Base-by-base conservation (phyloP, 2,329 filamentous ascomycete species). In the Aspergillus felis region DNA sequence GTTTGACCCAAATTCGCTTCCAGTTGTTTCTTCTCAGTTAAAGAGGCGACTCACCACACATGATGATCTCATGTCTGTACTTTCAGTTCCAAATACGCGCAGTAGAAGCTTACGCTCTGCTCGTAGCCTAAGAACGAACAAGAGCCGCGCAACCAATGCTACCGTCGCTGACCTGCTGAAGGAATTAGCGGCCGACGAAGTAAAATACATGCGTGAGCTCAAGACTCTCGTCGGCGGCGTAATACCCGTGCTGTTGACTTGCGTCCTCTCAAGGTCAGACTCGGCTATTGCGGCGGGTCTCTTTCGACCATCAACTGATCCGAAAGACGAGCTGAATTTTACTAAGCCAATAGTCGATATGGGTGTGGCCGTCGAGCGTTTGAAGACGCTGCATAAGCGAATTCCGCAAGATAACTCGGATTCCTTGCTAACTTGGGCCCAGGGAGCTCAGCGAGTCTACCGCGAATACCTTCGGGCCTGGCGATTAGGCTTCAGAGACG, bases 191-290 rank as follows among this genome's bases (percentile, higher is more conserved):
- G 84, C 88, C 4, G 94, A 97, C 65, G 94, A 99, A 74, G 79
- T 84, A 48, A 89, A 94, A 64, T 99, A 97, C 70, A 88, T 89
- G 75, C 85, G 92, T 55, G 94, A 99, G 74, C 82, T 99, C 32
- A 91, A 92, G 69, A 97, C 94, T 0, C 77, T 99, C 32, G 92
- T 97, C 7, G 92, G 96, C 66, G 94, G 94, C 56, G 93, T 99
- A 24, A 90, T 99, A 56, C 94, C 94, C 0, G 93, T 97, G 2
- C 82, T 99, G 1, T 78, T 99, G 53, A 91, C 88, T 9, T 91
- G 92, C 63, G 90, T 96, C 8, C 82, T 97, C 12, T 89, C 87
- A 9, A 86, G 89, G 59, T 86, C 86, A 1, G 84, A 87, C 61
- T 83, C 84, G 6, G 82, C 83, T 14, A 80, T 86, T 50, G 83